These are phyloP conservation scores for Pseudevernia furfuracea DNA, from an alignment of 495 filamentous ascomycete genomes.

Conservation along the genomic window DNA sequence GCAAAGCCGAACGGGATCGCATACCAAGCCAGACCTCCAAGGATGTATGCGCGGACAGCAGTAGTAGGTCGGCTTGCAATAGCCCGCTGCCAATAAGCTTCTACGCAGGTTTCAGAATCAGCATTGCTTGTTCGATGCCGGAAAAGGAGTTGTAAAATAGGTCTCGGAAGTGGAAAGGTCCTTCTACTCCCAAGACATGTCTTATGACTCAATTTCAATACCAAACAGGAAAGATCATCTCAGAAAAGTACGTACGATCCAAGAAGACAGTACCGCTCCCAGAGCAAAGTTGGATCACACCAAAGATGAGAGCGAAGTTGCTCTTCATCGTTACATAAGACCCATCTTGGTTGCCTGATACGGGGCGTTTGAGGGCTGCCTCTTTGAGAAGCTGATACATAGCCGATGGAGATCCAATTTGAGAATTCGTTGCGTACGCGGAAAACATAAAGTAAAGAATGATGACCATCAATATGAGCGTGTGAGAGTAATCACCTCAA, in stretches of 20 bases:
- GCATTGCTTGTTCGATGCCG: too few species aligned
- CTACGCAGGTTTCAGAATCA: too few species aligned
- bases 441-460: slow-evolving; percentile 46
- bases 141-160: too few species aligned
- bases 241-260: too few species aligned
- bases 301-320: slow-evolving; percentile 39
- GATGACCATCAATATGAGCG: slow-evolving; percentile 35
- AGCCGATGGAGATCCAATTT: slow-evolving; percentile 37
- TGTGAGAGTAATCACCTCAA: slow-evolving; percentile 38
- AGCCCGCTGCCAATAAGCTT: slow-evolving; percentile 44
- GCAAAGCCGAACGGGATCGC: slow-evolving; percentile 46
- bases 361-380: slow-evolving; percentile 38
- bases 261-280: slow-evolving; percentile 37
- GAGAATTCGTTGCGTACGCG: slow-evolving; percentile 38
- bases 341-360: slow-evolving; percentile 42
- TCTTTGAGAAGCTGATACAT: slow-evolving; percentile 44
- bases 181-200: too few species aligned
- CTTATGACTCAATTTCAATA: too few species aligned
- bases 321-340: slow-evolving; percentile 48
- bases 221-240: too few species aligned
- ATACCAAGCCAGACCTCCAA: slow-evolving; percentile 45
- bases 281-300: slow-evolving; percentile 32
- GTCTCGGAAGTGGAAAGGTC: too few species aligned
- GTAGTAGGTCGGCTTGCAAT: slow-evolving; percentile 42
- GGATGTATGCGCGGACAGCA: slow-evolving; percentile 42